Evolutionary conservation across 73 alveolate genomes (phyloP).

Genomic region (Urostyla sp.): DNA sequence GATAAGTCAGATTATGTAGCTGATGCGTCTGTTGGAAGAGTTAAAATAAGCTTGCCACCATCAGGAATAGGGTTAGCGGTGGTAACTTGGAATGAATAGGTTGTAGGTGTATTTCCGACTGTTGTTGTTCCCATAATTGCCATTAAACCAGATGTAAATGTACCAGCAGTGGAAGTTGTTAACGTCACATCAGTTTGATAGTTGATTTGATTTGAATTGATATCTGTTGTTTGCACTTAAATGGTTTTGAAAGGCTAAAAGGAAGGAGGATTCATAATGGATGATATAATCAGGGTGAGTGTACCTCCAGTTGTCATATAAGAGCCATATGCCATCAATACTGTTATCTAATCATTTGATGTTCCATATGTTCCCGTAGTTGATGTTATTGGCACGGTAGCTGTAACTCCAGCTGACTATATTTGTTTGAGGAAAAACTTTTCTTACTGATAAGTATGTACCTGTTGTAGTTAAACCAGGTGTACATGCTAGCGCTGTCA

Average conservation of each 20-base stretch:
- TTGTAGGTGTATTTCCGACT: neutral
- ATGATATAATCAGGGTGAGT: neutral
- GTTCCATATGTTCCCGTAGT: too few species aligned
- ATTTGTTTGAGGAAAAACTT: neutral
- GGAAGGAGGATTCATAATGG: constrained; percentile 9
- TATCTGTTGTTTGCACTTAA: neutral
- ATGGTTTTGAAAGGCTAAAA: constrained; percentile 1
- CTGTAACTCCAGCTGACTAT: neutral
- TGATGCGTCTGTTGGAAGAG: neutral
- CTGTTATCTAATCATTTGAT: neutral
- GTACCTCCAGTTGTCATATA: constrained; percentile 13
- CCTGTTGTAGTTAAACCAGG: neutral
- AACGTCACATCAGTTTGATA: neutral
- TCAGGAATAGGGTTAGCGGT: constrained; percentile 26
- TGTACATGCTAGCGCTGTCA: neutral
- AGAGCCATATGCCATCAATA: neutral
- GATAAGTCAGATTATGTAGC: neutral
- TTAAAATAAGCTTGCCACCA: neutral
- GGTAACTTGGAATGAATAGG: constrained; percentile 30
- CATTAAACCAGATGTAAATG: neutral
- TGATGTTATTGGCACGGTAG: neutral
- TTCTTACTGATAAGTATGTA: constrained; percentile 2
- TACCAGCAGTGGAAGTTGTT: neutral
- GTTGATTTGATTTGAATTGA: neutral
- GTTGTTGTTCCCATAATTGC: neutral